Conservation (phyloP, 768 basidiomycete species). For the Russula olivacea region DNA sequence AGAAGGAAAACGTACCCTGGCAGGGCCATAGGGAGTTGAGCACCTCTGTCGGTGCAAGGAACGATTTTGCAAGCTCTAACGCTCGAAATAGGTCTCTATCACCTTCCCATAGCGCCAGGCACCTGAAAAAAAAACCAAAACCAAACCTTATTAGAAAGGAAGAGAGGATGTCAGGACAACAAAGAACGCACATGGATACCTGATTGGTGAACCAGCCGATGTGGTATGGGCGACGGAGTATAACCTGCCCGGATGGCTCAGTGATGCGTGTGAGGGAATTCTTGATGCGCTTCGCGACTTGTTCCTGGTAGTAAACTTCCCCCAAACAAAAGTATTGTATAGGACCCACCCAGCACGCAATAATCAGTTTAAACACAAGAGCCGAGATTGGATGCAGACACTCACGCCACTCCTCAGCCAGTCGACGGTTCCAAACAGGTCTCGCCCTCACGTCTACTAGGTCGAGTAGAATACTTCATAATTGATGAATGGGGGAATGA, state of each 20-base stretch:
- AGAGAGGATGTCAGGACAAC: neutral
- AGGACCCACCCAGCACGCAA: neutral
- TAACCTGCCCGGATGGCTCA: slow-evolving; percentile 42
- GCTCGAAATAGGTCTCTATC: slow-evolving; percentile 54
- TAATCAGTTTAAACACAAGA: slow-evolving; percentile 3
- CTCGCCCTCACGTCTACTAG: slow-evolving; percentile 42
- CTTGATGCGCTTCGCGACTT: slow-evolving; percentile 57
- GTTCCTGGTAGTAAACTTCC: slow-evolving; percentile 59
- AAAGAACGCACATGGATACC: slow-evolving; percentile 46
- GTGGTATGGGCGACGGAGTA: slow-evolving; percentile 45
- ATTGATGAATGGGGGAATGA: neutral
- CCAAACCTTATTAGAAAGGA: slow-evolving; percentile 4
- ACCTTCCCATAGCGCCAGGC: slow-evolving; percentile 59
- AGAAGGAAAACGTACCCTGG: neutral
- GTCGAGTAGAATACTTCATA: slow-evolving; percentile 44
- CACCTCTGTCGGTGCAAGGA: slow-evolving; percentile 58
- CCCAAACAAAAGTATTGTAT: neutral
- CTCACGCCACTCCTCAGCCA: slow-evolving; percentile 77
- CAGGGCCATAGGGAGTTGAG: slow-evolving; percentile 69
- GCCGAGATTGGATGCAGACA: slow-evolving; percentile 24
- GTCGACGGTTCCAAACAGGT: slow-evolving; percentile 61
- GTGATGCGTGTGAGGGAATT: slow-evolving; percentile 47
- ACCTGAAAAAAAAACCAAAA: slow-evolving; percentile 36
- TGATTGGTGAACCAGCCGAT: slow-evolving; percentile 48
- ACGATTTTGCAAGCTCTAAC: slow-evolving; percentile 58